These are phyloP conservation scores for Blastocystis sp. DNA, from an alignment of 352 stramenopile genomes.

Conservation along the genomic window DNA sequence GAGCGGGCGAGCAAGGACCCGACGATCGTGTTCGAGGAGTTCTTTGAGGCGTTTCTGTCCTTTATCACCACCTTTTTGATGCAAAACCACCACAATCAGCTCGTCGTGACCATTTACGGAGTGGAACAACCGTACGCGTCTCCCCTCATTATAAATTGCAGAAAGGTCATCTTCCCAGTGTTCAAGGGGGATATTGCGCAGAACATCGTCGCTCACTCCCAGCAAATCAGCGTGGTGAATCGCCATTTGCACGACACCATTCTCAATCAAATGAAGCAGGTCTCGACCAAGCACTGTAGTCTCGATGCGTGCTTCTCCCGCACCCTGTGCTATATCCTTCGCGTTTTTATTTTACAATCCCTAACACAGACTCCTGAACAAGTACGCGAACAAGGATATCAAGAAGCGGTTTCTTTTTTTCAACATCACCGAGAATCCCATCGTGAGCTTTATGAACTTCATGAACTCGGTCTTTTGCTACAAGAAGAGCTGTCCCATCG, in stretches of 20 bases:
- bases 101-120: slow-evolving; percentile 36
- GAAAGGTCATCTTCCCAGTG: slow-evolving; percentile 17
- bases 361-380: slow-evolving; percentile 23
- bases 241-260: too few species aligned
- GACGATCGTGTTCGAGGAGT: slow-evolving; percentile 12
- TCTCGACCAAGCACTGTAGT: neutral
- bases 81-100: slow-evolving; percentile 52
- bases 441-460: slow-evolving; percentile 52
- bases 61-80: slow-evolving; percentile 52
- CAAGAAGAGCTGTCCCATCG: slow-evolving; percentile 23
- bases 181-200: slow-evolving; percentile 11
- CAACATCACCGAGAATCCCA: slow-evolving; percentile 52
- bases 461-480: slow-evolving; percentile 59
- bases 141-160: neutral
- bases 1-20: neutral
- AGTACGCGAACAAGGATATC: slow-evolving; percentile 5
- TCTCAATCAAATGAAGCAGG: slow-evolving; percentile 12
- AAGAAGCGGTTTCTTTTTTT: slow-evolving; percentile 45
- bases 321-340: slow-evolving; percentile 62
- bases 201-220: slow-evolving; percentile 46
- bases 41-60: slow-evolving; percentile 17
- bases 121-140: slow-evolving; percentile 1
- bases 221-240: slow-evolving; percentile 6
- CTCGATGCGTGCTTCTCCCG: slow-evolving; percentile 41
- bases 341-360: neutral